phyloP scores from a whole-genome alignment of 768 basidiomycete genomes.

The Dentipellis fragilis region DNA sequence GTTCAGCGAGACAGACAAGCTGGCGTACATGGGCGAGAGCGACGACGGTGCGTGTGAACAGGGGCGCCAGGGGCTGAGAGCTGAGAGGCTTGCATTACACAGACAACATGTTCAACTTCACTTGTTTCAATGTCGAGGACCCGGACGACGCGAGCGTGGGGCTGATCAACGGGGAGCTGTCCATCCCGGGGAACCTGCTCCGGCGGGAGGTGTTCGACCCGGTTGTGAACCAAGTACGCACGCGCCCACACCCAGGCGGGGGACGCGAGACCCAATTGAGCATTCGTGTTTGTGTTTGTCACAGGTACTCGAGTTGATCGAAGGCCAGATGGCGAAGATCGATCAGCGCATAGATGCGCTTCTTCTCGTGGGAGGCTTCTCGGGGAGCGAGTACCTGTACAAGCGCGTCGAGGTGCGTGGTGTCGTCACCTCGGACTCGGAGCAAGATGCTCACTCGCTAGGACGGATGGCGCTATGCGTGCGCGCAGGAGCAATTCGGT shows the following conservation, averaged over 20 bases:
- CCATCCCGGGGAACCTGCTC: slow-evolving; percentile 71
- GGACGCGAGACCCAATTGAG: not conserved
- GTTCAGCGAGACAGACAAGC: slow-evolving; percentile 83
- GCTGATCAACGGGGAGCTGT: slow-evolving; percentile 72
- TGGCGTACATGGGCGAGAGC: slow-evolving; percentile 56
- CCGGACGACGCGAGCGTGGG: slow-evolving; percentile 74
- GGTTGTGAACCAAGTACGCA: slow-evolving; percentile 62
- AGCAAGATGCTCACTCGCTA: slow-evolving; percentile 1
- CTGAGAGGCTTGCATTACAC: not conserved
- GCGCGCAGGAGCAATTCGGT: slow-evolving; percentile 50
- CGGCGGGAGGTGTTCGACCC: slow-evolving; percentile 84
- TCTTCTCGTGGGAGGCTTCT: slow-evolving; percentile 85
- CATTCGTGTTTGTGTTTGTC: slow-evolving; percentile 3
- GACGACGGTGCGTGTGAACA: slow-evolving; percentile 55
- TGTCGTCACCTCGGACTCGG: slow-evolving; percentile 14
- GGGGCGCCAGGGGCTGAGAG: not conserved
- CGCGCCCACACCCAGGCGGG: too few relatives aligned
- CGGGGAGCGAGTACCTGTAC: slow-evolving; percentile 78
- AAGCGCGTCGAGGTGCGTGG: slow-evolving; percentile 59
- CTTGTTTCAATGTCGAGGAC: slow-evolving; percentile 82
- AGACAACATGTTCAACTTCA: slow-evolving; percentile 85
- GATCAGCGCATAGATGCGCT: slow-evolving; percentile 73
- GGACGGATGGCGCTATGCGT: not conserved
- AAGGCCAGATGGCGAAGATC: slow-evolving; percentile 59
- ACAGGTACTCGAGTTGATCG: slow-evolving; percentile 73